Evolutionary conservation across 345 rosid genomes (phyloP).

Genomic region (Cardamine chenopodiifolia): DNA sequence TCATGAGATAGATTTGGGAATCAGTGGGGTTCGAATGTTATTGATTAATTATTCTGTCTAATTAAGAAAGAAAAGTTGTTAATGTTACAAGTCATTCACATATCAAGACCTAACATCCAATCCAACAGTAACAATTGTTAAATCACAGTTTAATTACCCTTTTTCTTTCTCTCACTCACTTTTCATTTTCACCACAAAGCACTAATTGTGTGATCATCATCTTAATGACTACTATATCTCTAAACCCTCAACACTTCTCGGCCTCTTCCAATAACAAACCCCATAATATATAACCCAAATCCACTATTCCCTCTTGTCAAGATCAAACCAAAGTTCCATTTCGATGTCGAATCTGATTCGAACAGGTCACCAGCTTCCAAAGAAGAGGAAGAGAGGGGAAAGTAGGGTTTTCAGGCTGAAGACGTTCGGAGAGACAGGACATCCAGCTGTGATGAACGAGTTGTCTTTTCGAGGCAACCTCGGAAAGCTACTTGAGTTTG

Average conservation of each 20-base stretch:
- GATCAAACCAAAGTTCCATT: conserved; percentile 21
- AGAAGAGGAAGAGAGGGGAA: conserved; percentile 80
- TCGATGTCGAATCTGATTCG: conserved; percentile 36
- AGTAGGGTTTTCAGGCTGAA: conserved; percentile 69
- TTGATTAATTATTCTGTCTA: background rate
- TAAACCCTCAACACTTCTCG: conserved; percentile 39
- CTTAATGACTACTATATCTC: conserved; percentile 48
- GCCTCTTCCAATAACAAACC: conserved; percentile 36
- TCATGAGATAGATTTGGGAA: background rate
- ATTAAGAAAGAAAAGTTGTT: conserved; percentile 24
- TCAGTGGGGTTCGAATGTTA: conserved; percentile 18
- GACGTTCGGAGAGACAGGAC: conserved; percentile 71
- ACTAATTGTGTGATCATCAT: conserved; percentile 46
- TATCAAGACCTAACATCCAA: conserved; percentile 44
- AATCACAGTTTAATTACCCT: conserved; percentile 33
- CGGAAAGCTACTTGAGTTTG: conserved; percentile 63
- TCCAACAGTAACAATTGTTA: conserved; percentile 36
- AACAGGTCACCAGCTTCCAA: conserved; percentile 36
- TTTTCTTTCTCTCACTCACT: conserved; percentile 43
- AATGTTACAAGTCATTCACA: conserved; percentile 37
- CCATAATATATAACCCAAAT: conserved; percentile 5
- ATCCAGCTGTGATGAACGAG: conserved; percentile 63
- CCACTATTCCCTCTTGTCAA: conserved; percentile 4
- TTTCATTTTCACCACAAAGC: conserved; percentile 38
- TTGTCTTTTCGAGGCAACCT: conserved; percentile 68